These are phyloP conservation scores for Castanea sativa DNA, from an alignment of 306 rosid species.

Conservation along the genomic window DNA sequence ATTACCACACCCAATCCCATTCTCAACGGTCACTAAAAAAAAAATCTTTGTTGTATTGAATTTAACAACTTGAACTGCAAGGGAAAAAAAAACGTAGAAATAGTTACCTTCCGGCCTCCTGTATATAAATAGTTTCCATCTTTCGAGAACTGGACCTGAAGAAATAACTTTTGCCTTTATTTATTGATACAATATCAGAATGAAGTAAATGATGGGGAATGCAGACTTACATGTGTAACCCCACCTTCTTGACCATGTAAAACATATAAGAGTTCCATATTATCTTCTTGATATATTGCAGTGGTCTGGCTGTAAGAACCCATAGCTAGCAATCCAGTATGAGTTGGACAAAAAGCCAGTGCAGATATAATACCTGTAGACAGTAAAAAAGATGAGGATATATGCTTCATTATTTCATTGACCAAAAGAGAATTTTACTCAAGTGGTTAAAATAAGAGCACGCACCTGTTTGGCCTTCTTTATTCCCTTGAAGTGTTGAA, in stretches of 20 bases:
- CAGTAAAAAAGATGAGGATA: constrained; percentile 15
- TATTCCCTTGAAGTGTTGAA: constrained; percentile 75
- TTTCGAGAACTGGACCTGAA: constrained; percentile 87
- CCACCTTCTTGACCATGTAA: constrained; percentile 99
- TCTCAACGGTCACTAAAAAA: background rate
- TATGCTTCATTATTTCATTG: background rate
- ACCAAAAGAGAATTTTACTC: background rate
- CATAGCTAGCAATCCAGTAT: constrained; percentile 80
- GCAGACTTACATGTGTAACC: constrained; percentile 82
- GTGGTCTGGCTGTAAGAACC: constrained; percentile 91
- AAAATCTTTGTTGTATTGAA: background rate
- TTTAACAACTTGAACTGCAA: background rate
- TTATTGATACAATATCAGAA: constrained; percentile 16
- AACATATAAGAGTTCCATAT: constrained; percentile 80
- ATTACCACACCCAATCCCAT: background rate
- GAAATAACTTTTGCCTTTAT: constrained; percentile 14
- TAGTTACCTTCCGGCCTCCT: constrained; percentile 85
- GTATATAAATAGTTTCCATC: constrained; percentile 94
- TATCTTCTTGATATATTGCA: constrained; percentile 85
- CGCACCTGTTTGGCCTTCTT: constrained; percentile 88
- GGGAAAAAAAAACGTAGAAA: constrained; percentile 6
- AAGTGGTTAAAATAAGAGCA: constrained; percentile 16
- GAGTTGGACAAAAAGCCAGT: constrained; percentile 83
- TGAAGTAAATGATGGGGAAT: constrained; percentile 23
- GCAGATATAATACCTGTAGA: constrained; percentile 83